phyloP scores from a whole-genome alignment of 495 filamentous ascomycete genomes.

The Aspergillus indologenus region DNA sequence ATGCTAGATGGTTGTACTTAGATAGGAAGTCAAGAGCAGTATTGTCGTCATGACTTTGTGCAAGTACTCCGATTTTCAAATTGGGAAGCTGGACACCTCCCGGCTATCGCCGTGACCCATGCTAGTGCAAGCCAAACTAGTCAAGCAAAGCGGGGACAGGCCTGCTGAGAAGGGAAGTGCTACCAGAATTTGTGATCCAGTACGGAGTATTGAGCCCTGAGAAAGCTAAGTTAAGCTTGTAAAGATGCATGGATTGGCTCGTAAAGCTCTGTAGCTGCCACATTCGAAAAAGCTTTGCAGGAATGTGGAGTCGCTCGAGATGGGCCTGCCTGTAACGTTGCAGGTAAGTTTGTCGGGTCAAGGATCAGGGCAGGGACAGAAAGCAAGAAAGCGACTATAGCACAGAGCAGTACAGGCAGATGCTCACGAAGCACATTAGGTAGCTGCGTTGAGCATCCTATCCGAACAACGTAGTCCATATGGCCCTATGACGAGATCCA shows the following conservation, averaged over 20 bases:
- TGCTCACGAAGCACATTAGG: too few relatives aligned
- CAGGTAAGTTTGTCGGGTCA: slow-evolving; percentile 1
- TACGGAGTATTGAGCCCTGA: not conserved
- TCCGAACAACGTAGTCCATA: too few relatives aligned
- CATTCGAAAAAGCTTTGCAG: not conserved
- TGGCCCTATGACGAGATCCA: not conserved
- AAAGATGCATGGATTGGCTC: not conserved
- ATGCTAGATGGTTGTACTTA: not conserved
- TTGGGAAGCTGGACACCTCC: not conserved
- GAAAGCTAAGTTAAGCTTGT: not conserved
- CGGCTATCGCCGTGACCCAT: not conserved
- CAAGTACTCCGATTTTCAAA: not conserved
- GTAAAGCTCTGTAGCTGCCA: not conserved
- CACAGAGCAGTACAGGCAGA: too few relatives aligned
- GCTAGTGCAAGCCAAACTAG: not conserved
- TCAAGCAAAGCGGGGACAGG: not conserved
- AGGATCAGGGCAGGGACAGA: slow-evolving; percentile 2
- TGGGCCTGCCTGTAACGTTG: slow-evolving; percentile 16
- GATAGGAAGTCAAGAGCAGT: not conserved
- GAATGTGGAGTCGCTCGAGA: slow-evolving; percentile 12
- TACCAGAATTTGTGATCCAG: too few relatives aligned
- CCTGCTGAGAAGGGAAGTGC: not conserved
- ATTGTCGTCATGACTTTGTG: slow-evolving; percentile 15
- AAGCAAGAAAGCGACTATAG: not conserved
- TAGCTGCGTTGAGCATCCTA: too few relatives aligned